Evolutionary conservation across 768 basidiomycete genomes (phyloP), one percentile per base, ranked within the genome.

Genomic region (Glaciozyma martinii): DNA sequence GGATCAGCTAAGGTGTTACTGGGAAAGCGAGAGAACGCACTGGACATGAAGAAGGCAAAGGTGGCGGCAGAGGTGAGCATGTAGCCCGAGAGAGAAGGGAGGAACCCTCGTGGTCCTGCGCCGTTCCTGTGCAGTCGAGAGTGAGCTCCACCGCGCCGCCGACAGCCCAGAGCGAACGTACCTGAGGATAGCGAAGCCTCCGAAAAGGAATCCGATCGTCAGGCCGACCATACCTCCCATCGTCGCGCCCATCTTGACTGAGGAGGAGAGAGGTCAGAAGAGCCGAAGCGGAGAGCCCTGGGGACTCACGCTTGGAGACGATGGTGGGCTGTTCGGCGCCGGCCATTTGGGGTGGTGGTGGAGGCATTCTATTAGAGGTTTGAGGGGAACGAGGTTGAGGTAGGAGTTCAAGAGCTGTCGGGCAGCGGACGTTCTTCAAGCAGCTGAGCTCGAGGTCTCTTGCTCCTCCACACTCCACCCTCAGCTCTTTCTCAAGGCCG

Each of bases 31-130:
- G 66, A 62, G 59, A 60, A 93, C 91, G 37, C 88, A 74, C 95
- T 89, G 47, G 90, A 84, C 66, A 98, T 85, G 85, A 98, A 98
- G 80, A 97, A 97, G 4, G 86, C 87, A 77, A 99, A 98, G 0
- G 94, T 95, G 12, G 93, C 93, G 8, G 90, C 94, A 72, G 94
- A 98, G 73, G 89, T 90, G 33, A 97, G 83, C 95, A 99, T 99
- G 77, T 97, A 98, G 73, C 93, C 90, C 19, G 93, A 94, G 58
- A 99, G 83, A 1, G 95, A 95, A 6, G 90, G 86, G 30, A 98
- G 80, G 57, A 85, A 79, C 16, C 95, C 95, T 74, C 92, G 83
- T 30, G 90, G 92, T 30, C 95, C 95, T 12, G 89, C 86, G 52
- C 94, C 94, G 70, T 58, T 46, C n/a, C 18, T 47, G 29, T 59